Conservation (phyloP, 129 eudicot species). For the Helianthus annuus region HanXRQr2.0-SUNRISE NC_035437.2:175857578-175858077, state of each 20-base stretch:
- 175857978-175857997: constrained; percentile 47
- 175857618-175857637: constrained; percentile 85
- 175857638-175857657: constrained; percentile 85
- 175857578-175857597: constrained; percentile 33
- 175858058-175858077: constrained; percentile 52
- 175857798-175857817: constrained; percentile 74
- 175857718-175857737: constrained; percentile 71
- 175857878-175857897: constrained; percentile 54
- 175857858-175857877: constrained; percentile 68
- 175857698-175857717: constrained; percentile 78
- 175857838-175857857: constrained; percentile 59
- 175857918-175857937: constrained; percentile 65
- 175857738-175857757: constrained; percentile 75
- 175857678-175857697: constrained; percentile 69
- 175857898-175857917: constrained; percentile 57
- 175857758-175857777: constrained; percentile 74
- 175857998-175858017: constrained; percentile 48
- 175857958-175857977: constrained; percentile 46
- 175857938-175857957: constrained; percentile 54
- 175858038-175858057: constrained; percentile 51
- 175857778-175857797: constrained; percentile 78
- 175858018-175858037: constrained; percentile 37
- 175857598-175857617: constrained; percentile 62
- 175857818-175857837: constrained; percentile 66
- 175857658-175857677: constrained; percentile 84